Evolutionary conservation across 371 early-diverging fungal species (phyloP).

Genomic region (Zopfochytrium polystomum): DNA sequence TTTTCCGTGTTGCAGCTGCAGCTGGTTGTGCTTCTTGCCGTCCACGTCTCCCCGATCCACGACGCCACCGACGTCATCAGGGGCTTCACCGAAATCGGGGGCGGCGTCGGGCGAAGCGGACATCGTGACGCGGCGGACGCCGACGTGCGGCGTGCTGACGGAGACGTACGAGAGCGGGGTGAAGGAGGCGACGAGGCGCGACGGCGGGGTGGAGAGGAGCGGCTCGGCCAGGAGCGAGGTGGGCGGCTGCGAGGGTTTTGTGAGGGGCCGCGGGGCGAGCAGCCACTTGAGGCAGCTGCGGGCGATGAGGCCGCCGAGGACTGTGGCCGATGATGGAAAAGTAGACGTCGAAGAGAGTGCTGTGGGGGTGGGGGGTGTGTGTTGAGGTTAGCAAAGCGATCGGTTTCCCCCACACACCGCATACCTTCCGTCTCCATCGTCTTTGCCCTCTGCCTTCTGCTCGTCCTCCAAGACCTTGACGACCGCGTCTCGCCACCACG

Average conservation of each 20-base stretch:
- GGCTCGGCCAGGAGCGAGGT: no score
- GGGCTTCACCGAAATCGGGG: no score
- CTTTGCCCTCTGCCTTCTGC: background rate
- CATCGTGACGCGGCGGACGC: background rate
- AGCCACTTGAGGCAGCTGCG: background rate
- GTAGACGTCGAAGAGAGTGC: background rate
- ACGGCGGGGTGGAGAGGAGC: background rate
- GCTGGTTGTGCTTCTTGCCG: no score
- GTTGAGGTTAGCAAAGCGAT: no score
- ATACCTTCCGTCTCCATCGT: no score
- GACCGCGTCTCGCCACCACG: background rate
- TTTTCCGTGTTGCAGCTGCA: no score
- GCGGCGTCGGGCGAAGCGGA: no score
- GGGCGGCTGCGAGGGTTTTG: background rate
- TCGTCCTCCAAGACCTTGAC: background rate
- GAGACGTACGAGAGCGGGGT: background rate
- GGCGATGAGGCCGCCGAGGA: slow-evolving; percentile 9
- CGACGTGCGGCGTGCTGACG: slow-evolving; percentile 2
- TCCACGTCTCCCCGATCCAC: no score
- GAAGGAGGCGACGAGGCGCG: background rate
- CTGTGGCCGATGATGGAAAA: slow-evolving; percentile 4
- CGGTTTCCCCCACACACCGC: no score
- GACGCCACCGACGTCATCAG: no score
- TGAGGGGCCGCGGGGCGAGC: background rate
- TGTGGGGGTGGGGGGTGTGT: background rate